Evolutionary conservation across 129 eudicot genomes (phyloP).

Genomic region (Flaveria brownii): DNA sequence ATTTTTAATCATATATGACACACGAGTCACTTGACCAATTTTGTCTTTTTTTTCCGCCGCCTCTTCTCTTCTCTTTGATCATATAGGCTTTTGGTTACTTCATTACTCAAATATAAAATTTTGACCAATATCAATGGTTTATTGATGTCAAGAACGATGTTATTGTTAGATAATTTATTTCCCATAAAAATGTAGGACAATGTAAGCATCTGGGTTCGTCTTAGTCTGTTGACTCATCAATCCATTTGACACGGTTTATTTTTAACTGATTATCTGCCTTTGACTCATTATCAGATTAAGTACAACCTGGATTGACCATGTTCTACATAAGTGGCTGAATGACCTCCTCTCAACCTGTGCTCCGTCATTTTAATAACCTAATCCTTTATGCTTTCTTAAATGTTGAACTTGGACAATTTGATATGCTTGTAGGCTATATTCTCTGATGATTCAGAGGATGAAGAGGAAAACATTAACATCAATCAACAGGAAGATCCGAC

Average conservation of each 20-base stretch:
- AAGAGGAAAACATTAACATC: constrained; percentile 42
- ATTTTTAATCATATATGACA: neutral
- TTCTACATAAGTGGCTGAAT: neutral
- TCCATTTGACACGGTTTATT: neutral
- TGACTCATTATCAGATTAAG: neutral
- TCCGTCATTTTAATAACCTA: neutral
- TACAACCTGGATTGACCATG: neutral
- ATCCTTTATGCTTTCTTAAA: neutral
- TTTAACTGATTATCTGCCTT: neutral
- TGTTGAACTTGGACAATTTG: neutral
- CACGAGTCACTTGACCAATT: neutral
- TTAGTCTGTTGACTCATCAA: neutral
- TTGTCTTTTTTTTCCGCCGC: too few species aligned
- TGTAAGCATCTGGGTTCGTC: neutral
- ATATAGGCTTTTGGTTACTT: neutral
- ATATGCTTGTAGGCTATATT: constrained; percentile 76
- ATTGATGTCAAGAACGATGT: neutral
- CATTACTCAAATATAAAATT: neutral
- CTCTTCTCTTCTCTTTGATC: too few species aligned
- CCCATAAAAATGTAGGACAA: neutral
- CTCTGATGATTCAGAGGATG: constrained; percentile 94
- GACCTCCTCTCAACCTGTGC: neutral
- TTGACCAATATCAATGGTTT: neutral
- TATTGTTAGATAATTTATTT: neutral
- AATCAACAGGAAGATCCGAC: constrained; percentile 56